phyloP scores from a whole-genome alignment of 352 stramenopile genomes.

The Globisporangium solare region DNA sequence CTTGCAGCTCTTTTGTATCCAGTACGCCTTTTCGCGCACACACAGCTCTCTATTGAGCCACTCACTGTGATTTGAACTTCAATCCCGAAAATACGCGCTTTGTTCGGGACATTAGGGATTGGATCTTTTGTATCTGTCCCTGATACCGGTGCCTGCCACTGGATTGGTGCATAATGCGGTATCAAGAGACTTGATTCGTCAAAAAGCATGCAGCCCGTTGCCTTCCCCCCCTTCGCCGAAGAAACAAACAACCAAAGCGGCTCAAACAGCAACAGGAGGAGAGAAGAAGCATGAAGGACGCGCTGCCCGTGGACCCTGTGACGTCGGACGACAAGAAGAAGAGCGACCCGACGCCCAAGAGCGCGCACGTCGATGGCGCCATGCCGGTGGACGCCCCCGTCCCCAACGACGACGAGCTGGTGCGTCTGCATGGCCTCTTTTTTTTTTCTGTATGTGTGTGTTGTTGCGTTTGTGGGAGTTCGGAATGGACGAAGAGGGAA shows the following conservation, averaged over 20 bases:
- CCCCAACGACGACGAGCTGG: constrained; percentile 56
- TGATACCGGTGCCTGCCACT: background rate
- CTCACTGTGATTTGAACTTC: background rate
- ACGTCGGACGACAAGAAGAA: constrained; percentile 42
- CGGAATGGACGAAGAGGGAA: background rate
- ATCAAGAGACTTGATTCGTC: constrained; percentile 12
- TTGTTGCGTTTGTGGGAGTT: background rate
- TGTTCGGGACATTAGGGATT: constrained; percentile 7
- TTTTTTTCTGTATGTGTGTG: too few relatives aligned
- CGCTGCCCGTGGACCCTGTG: constrained; percentile 45
- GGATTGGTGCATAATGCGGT: constrained; percentile 19
- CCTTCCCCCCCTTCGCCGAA: constrained; percentile 5
- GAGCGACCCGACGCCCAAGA: constrained; percentile 10
- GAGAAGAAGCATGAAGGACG: constrained; percentile 58
- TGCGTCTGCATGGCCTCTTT: constrained; percentile 24
- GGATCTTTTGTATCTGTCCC: constrained; percentile 14
- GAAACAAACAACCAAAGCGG: constrained; percentile 4
- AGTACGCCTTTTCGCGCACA: constrained; percentile 5
- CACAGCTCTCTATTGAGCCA: background rate
- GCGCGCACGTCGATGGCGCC: constrained; percentile 14
- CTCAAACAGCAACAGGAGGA: constrained; percentile 14
- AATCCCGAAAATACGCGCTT: background rate
- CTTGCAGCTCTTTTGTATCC: constrained; percentile 1
- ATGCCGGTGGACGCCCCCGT: constrained; percentile 23
- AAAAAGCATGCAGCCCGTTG: constrained; percentile 4